Evolutionary conservation across 345 rosid genomes (phyloP), one percentile per base, ranked within the genome.

Genomic region (Clausena lansium): DNA sequence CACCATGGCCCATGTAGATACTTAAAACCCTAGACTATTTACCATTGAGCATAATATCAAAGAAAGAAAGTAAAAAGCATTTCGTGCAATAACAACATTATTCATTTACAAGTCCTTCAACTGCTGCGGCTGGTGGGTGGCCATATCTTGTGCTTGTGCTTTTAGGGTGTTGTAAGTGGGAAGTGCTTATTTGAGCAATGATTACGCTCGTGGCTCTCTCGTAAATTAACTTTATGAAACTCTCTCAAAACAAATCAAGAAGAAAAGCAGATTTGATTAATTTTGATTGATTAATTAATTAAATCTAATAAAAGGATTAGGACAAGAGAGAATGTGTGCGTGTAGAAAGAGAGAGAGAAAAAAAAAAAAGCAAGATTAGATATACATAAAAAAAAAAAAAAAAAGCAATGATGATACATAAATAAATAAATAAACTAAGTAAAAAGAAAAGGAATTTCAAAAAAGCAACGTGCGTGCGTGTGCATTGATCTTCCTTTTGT

Each of bases 131-230:
- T 50, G 50, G 50, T 61, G 50, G 36, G 36, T 33, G 67, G 30
- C 71, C 38, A 74, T 52, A 45, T 63, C 22, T 69, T 67, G 62
- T 41, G 9, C 67, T 8, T 50, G 15, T 65, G 69, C 17, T 58
- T 17, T 50, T 67, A 60, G 78, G 64, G 70, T 73, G 83, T 82
- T 82, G 19, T n/a, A 70, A 73, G 85, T 83, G 83, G 91, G 70
- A 50, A 63, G 83, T 86, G 78, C 69, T 83, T 82, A 87, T 85
- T 86, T 75, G 78, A 65, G 81, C 80, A 84, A 87, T 88, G 76
- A 88, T 88, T 82, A 77, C 88, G 50, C 86, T 84, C 85, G 85
- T 86, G 88, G 87, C 83, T 82, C 70, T 65, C 70, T 65, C 73
- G 74, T 67, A 38, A 76, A n/a, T n/a, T n/a, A n/a, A 79, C 83